Evolutionary conservation across 257 asterid genomes (phyloP).

Genomic region (Ajuga chamaepitys): DNA sequence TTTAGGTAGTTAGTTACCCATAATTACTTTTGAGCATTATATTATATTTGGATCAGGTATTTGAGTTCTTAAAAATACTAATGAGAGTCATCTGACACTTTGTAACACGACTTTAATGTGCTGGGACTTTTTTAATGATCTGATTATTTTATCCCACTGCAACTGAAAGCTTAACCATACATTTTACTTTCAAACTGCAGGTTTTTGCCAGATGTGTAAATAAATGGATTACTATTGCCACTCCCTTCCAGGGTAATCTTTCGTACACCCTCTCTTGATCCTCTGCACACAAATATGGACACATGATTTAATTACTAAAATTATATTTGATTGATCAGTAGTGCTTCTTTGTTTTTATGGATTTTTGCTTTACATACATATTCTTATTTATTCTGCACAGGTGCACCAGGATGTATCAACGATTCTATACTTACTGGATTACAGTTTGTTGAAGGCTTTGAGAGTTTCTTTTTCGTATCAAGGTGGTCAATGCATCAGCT

Average conservation of each 20-base stretch:
- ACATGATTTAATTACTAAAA: not conserved
- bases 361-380: not conserved
- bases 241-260: conserved; percentile 78
- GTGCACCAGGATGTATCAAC: conserved; percentile 81
- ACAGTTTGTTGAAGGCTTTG: conserved; percentile 87
- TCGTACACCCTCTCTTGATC: not conserved
- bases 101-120: not conserved
- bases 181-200: conserved; percentile 32
- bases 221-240: conserved; percentile 79
- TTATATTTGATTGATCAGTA: not conserved
- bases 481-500: conserved; percentile 93
- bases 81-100: not conserved
- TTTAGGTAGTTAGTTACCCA: too few relatives aligned
- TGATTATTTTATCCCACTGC: not conserved
- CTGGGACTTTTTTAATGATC: not conserved
- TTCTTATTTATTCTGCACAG: conserved; percentile 28
- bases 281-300: not conserved
- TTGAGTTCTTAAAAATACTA: not conserved
- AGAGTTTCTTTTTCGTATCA: conserved; percentile 73
- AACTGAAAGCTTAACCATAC: conserved; percentile 15
- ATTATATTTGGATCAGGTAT: too few relatives aligned
- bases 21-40: too few relatives aligned
- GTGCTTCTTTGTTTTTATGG: not conserved
- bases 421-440: conserved; percentile 72
- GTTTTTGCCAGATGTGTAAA: conserved; percentile 63